Percentiles rank a stretch among this genome's conserved stretches.
These are phyloP conservation scores for Aphanomyces euteiches DNA, from an alignment of 352 stramenopile species.

Conservation along the genomic window DNA sequence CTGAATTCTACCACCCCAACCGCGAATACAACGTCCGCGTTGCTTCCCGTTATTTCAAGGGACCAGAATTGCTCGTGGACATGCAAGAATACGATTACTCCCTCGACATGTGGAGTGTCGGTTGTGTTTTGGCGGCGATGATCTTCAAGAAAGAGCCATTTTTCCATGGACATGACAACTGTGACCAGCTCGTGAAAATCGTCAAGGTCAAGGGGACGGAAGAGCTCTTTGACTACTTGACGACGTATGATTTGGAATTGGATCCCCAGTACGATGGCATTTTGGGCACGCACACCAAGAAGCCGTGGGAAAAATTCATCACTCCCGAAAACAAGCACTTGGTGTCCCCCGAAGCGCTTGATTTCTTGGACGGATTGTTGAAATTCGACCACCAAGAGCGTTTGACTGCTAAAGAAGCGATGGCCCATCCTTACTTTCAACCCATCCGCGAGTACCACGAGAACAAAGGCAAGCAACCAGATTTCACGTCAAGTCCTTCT, in stretches of 20 bases:
- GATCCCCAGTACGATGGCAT: slow-evolving; percentile 98
- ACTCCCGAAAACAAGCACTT: slow-evolving; percentile 98
- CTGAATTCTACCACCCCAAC: slow-evolving; percentile 98
- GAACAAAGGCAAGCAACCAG: slow-evolving; percentile 37
- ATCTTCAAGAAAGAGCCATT: slow-evolving; percentile 99
- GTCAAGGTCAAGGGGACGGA: slow-evolving; percentile 97
- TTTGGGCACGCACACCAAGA: slow-evolving; percentile 95
- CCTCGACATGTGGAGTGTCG: slow-evolving; percentile 98
- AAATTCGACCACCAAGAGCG: slow-evolving; percentile 96
- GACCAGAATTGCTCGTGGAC: slow-evolving; percentile 97
- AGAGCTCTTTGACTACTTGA: slow-evolving; percentile 98
- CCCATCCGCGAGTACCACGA: slow-evolving; percentile 81
- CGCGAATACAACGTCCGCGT: slow-evolving; percentile 99
- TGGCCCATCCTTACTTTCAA: slow-evolving; percentile 98
- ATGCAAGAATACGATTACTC: slow-evolving; percentile 99
- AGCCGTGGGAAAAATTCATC: slow-evolving; percentile 99
- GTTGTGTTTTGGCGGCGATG: slow-evolving; percentile 99
- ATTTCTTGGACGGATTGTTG: slow-evolving; percentile 87
- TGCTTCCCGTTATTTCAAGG: slow-evolving; percentile 99
- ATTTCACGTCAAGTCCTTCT: slow-evolving; percentile 3
- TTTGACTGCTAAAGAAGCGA: slow-evolving; percentile 97
- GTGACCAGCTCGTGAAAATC: slow-evolving; percentile 99
- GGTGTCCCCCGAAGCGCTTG: slow-evolving; percentile 93
- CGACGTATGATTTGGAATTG: slow-evolving; percentile 98
- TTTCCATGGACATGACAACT: slow-evolving; percentile 99